phyloP scores from a whole-genome alignment of 768 basidiomycete species.

The Sutorius australiensis region DNA sequence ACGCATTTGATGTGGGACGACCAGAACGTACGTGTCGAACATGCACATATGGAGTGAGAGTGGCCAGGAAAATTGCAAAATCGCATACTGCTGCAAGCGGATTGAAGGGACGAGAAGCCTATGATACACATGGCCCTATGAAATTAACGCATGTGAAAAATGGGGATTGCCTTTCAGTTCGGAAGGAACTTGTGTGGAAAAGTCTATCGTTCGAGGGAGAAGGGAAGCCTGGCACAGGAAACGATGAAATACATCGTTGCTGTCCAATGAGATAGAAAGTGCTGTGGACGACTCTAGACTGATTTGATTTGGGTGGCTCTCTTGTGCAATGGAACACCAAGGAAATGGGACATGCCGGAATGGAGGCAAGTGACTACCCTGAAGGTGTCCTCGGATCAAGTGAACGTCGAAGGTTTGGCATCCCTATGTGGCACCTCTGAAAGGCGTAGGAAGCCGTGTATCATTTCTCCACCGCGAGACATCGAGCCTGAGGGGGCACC shows the following conservation, averaged over 20 bases:
- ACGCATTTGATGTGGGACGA: conserved; percentile 1
- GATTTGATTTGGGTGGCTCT: background rate
- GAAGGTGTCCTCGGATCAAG: conserved; percentile 13
- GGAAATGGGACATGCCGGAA: background rate
- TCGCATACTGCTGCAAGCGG: conserved; percentile 9
- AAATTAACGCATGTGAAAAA: conserved; percentile 7
- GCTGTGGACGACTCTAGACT: background rate
- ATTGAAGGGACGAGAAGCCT: conserved; percentile 4
- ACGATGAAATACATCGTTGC: background rate
- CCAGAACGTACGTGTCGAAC: conserved; percentile 2
- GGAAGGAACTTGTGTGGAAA: conserved; percentile 23
- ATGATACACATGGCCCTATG: background rate
- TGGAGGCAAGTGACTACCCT: background rate
- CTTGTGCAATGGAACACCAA: background rate
- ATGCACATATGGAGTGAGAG: conserved; percentile 7
- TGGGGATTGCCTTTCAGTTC: conserved; percentile 14
- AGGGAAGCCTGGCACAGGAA: conserved; percentile 12
- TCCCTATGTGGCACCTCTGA: background rate
- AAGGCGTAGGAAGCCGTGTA: background rate
- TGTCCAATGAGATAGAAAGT: conserved; percentile 1
- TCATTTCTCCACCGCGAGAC: conserved; percentile 1
- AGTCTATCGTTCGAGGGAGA: conserved; percentile 10
- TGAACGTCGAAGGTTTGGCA: background rate
- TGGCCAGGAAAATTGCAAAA: conserved; percentile 14
- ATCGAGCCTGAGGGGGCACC: conserved; percentile 4